Percentiles rank a stretch among this genome's conserved stretches.
phyloP scores from a whole-genome alignment of 2,329 filamentous ascomycete species.

The Alternaria brassicicola region DNA sequence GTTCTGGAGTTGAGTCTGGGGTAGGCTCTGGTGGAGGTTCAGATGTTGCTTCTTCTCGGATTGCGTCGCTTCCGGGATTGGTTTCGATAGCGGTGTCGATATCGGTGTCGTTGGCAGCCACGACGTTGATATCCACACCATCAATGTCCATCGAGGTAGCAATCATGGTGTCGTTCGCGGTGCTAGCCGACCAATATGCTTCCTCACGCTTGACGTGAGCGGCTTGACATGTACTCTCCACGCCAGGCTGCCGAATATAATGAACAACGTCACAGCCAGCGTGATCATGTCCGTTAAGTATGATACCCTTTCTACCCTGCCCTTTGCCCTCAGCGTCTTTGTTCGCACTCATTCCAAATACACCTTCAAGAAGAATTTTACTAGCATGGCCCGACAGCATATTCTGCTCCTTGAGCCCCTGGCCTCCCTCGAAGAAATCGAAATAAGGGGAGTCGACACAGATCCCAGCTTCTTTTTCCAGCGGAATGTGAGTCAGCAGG shows the following conservation, averaged over 20 bases:
- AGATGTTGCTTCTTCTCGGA: not conserved
- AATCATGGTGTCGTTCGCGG: constrained; percentile 6
- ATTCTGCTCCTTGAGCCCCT: constrained; percentile 86
- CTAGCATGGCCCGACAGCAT: constrained; percentile 77
- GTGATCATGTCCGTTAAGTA: constrained; percentile 94
- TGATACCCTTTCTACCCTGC: constrained; percentile 72
- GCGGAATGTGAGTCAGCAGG: constrained; percentile 87
- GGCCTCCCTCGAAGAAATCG: constrained; percentile 70
- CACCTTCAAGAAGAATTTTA: constrained; percentile 74
- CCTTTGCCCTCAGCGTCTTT: constrained; percentile 64
- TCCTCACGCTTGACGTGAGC: constrained; percentile 17
- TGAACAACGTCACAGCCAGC: constrained; percentile 91
- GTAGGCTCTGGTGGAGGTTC: constrained; percentile 2
- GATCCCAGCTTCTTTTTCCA: constrained; percentile 80
- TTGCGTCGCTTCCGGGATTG: not conserved
- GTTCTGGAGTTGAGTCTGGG: not conserved
- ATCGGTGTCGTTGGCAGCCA: constrained; percentile 9
- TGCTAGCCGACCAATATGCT: constrained; percentile 21
- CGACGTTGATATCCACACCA: not conserved
- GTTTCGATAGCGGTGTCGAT: not conserved
- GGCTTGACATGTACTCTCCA: constrained; percentile 11
- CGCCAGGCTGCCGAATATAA: constrained; percentile 53
- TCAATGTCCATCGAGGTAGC: not conserved
- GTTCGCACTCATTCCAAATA: constrained; percentile 78
- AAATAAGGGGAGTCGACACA: constrained; percentile 88